Base-by-base conservation (phyloP, 768 basidiomycete species). In the Suillus discolor region DNA sequence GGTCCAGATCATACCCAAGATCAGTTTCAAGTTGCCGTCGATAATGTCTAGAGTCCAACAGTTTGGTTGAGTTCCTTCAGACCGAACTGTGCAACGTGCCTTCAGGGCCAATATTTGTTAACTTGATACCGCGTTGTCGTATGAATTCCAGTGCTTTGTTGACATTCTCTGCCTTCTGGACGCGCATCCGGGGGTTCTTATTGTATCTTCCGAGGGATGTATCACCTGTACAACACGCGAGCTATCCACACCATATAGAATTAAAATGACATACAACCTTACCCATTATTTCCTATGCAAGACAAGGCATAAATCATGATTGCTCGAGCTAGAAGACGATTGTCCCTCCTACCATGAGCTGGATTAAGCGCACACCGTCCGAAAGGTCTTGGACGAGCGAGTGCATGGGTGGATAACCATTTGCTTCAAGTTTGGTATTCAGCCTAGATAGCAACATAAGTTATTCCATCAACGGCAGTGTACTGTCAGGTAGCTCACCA, bases 1-100 rank as follows among this genome's bases (percentile, higher is more conserved):
- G 0, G 94, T 97, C 97, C 97, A 99, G 69, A 99, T 98, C 96
- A 96, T 94, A 39, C 95, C 96, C n/a, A 99, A 86, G 61, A 97
- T 98, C 63, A 99, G 90, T 79, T 99, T 99, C 68, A 96, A 78
- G 76, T 97, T 97, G n/a, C 96, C 96, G 76, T 99, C 97, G 64
- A 99, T 96, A 74, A 99, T 97, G 77, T 99, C 97, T 96, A 66
- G n/a, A 60, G 44, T 62, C 62, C 49, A 62, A 60, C 4, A 47
- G 38, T 41, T 69, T 49, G 65, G 70, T 38, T 62, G 59, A 20
- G 45, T 39, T 66, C 28, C 25, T 41, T 38, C 25, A 34, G 16
- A 47, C 31, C 16, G 2, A 28, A 38, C 55, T 16, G 41, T 54
- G 54, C 57, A 63, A 38, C 75, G 55, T 69, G 89, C 95, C 95